Percentiles rank a stretch among this genome's conserved stretches.
These are phyloP conservation scores for Lipomyces starkeyi DNA, from an alignment of 805 yeast genomes.

Conservation along the genomic window DNA sequence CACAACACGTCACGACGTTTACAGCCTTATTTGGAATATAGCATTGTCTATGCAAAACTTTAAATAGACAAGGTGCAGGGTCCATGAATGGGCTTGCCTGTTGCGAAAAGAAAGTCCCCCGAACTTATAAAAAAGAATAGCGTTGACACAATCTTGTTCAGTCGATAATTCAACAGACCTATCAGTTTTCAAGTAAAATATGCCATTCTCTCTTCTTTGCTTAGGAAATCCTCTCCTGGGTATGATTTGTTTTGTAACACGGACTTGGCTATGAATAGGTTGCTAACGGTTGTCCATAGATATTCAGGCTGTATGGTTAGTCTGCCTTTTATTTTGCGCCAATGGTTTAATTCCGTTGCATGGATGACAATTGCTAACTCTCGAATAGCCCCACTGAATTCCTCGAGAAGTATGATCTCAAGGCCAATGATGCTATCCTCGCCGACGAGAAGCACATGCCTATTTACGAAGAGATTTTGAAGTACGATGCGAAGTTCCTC, in stretches of 20 bases:
- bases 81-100: no score
- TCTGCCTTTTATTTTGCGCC: not conserved
- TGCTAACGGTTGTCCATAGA: slow-evolving; percentile 26
- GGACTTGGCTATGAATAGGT: not conserved
- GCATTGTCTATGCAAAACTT: not conserved
- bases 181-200: slow-evolving; percentile 8
- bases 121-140: not conserved
- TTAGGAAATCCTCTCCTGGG: slow-evolving; percentile 41
- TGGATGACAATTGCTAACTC: not conserved
- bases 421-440: slow-evolving; percentile 92
- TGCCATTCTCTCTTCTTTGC: slow-evolving; percentile 35
- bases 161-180: not conserved
- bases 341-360: not conserved
- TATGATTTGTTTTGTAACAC: slow-evolving; percentile 12
- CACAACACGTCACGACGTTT: no score
- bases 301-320: slow-evolving; percentile 39
- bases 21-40: not conserved
- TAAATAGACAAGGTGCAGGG: not conserved
- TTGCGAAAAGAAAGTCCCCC: not conserved
- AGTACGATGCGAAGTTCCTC: slow-evolving; percentile 66
- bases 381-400: slow-evolving; percentile 26
- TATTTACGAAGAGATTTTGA: slow-evolving; percentile 76
- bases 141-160: not conserved
- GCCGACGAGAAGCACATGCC: slow-evolving; percentile 84
- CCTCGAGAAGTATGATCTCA: slow-evolving; percentile 79